These are phyloP conservation scores for Stagonosporopsis cucurbitacearum DNA, from an alignment of 2,329 filamentous ascomycete species.

Conservation along the genomic window DNA sequence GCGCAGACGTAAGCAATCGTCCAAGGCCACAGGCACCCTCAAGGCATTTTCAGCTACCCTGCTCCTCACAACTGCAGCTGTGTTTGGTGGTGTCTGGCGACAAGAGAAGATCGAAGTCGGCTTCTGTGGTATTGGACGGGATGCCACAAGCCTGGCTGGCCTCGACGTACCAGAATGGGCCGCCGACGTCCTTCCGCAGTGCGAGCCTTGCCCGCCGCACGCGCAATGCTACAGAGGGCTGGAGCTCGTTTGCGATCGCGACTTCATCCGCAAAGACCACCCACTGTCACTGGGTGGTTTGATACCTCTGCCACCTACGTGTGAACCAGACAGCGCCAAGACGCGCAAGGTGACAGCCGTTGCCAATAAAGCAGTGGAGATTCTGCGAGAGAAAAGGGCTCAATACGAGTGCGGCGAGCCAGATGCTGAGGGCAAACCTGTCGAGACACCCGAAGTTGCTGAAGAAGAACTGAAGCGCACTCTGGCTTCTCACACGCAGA, in stretches of 20 bases:
- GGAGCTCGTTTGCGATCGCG: conserved; percentile 79
- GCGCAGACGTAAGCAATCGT: conserved; percentile 35
- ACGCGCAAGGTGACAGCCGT: conserved; percentile 85
- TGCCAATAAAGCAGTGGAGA: conserved; percentile 84
- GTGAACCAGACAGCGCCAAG: conserved; percentile 94
- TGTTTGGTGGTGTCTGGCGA: conserved; percentile 82
- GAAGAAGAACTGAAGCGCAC: conserved; percentile 77
- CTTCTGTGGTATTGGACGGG: conserved; percentile 82
- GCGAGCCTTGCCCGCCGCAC: conserved; percentile 88
- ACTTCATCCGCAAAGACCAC: conserved; percentile 85
- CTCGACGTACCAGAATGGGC: conserved; percentile 76
- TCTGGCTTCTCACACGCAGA: conserved; percentile 77
- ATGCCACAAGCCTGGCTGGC: conserved; percentile 63
- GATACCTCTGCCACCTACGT: conserved; percentile 85
- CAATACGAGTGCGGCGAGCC: conserved; percentile 88
- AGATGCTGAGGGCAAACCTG: conserved; percentile 65
- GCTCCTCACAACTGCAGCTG: conserved; percentile 70
- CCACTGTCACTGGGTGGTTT: conserved; percentile 82
- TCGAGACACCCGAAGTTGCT: conserved; percentile 69
- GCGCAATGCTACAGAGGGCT: conserved; percentile 86
- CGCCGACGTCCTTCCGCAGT: conserved; percentile 74
- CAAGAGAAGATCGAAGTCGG: conserved; percentile 97
- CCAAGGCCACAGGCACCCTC: conserved; percentile 57
- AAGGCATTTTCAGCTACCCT: conserved; percentile 75
- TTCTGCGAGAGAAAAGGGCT: conserved; percentile 82